A percentile compares a stretch with the other conserved stretches of the same genome.
Conservation (phyloP, 1,284 basidiomycete genomes). For the Cryptococcus amylolentus region DNA sequence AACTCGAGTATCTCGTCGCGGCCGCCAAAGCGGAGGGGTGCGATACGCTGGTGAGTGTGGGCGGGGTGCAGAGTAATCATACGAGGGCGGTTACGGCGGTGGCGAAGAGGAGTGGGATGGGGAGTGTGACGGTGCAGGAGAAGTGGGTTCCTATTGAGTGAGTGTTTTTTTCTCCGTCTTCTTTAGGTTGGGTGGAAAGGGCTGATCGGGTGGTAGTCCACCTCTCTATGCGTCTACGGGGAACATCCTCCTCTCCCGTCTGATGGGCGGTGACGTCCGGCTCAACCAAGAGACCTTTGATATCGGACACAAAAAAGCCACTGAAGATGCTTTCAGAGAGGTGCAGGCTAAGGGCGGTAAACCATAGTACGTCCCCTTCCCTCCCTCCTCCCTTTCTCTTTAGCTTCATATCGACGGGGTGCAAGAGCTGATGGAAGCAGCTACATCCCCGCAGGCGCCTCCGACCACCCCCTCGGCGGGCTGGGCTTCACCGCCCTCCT, state of each 20-base stretch:
- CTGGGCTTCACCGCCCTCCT: constrained; percentile 32
- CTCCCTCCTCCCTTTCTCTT: not conserved
- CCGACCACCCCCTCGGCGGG: constrained; percentile 34
- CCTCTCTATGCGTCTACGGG: constrained; percentile 34
- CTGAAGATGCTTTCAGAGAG: constrained; percentile 27
- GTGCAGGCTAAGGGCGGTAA: constrained; percentile 32
- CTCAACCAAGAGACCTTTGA: constrained; percentile 31
- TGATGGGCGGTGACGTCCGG: constrained; percentile 41
- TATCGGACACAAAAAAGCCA: constrained; percentile 35
- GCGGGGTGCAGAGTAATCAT: constrained; percentile 39
- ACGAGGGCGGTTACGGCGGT: constrained; percentile 35
- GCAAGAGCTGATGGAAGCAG: constrained; percentile 2
- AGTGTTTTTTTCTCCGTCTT: too few species aligned
- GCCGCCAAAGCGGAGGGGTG: constrained; percentile 29
- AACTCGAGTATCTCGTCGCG: constrained; percentile 40
- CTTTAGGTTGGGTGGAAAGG: too few species aligned
- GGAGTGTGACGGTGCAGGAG: constrained; percentile 36
- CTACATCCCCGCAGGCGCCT: constrained; percentile 37
- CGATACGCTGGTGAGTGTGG: constrained; percentile 35
- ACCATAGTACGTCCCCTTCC: constrained; percentile 25
- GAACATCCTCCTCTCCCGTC: constrained; percentile 36
- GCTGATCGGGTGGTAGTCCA: constrained; percentile 1
- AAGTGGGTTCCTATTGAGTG: constrained; percentile 38
- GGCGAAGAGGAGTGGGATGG: constrained; percentile 5
- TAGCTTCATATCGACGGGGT: not conserved